Evolutionary conservation across 2,329 filamentous ascomycete genomes (phyloP).

Genomic region (Didymella glomerata): DNA sequence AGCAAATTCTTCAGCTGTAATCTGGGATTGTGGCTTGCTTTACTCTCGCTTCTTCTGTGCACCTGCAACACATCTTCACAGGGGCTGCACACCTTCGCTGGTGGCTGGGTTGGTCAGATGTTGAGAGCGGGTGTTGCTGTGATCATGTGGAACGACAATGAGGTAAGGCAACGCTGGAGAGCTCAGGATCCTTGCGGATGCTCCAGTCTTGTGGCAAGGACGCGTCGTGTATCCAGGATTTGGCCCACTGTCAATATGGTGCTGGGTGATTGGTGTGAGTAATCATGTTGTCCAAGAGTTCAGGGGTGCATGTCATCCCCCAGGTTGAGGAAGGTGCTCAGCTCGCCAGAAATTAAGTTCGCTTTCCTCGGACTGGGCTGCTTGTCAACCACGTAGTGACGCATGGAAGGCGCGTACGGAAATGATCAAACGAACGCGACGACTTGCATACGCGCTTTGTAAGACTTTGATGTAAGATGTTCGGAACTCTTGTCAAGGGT

Average conservation of each 20-base stretch:
- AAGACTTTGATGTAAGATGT: neutral
- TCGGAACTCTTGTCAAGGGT: neutral
- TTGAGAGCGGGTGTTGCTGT: neutral
- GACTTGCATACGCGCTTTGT: constrained; percentile 3
- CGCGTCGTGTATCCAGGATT: neutral
- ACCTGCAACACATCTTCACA: constrained; percentile 4
- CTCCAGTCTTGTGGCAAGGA: constrained; percentile 4
- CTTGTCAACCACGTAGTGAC: neutral
- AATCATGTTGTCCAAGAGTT: constrained; percentile 1
- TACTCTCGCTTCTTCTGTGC: constrained; percentile 7
- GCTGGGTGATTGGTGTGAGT: neutral
- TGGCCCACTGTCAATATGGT: neutral
- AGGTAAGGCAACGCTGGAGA: neutral
- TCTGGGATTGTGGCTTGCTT: constrained; percentile 9
- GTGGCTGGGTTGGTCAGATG: constrained; percentile 9
- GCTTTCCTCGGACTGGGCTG: constrained; percentile 8
- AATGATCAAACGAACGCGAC: neutral
- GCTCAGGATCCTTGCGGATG: constrained; percentile 2
- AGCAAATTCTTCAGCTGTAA: neutral
- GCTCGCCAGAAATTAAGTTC: constrained; percentile 4
- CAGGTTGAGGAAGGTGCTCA: neutral
- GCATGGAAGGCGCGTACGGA: neutral
- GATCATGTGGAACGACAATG: constrained; percentile 1
- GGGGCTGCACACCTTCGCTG: neutral
- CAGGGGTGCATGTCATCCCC: neutral